Base-by-base conservation (phyloP, 2,329 filamentous ascomycete genomes). In the Xylaria sp. region DNA sequence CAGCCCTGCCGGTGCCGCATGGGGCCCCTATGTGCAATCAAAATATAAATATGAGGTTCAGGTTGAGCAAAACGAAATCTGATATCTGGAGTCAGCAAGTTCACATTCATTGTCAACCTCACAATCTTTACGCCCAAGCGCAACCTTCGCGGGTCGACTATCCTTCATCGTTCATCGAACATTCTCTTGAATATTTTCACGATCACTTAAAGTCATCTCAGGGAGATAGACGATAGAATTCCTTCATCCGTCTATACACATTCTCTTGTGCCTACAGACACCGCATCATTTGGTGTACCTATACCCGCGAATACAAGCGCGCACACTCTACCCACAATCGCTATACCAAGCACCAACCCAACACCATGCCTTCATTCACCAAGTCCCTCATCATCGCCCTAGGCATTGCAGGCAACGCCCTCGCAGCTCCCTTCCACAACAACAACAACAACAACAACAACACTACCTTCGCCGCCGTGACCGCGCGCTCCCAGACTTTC, bases 281-380 rank as follows among this genome's bases (percentile, higher is more conserved):
- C 2, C 41, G 57, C 39, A 51, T 23, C 44, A 41, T 10, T 58
- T 46, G 2, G 2, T 2, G 10, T 37, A 15, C 0, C 1, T 32
- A 44, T 9, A 55, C 12, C 44, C n/a, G 50, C 46, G 15, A 10
- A 59, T 28, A 28, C 18, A 37, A 41, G 9, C 50, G 32, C 28
- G 15, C 51, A 56, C 13, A 5, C 25, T 7, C 46, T 55, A 32
- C 15, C 64, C 32, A 63, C 50, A 34, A 25, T 58, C 52, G 10
- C 20, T 64, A 25, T 12, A 34, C 8, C 55, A 60, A 55, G 44
- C 46, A 63, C 51, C 58, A 69, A 34, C 59, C 10, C 51, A 70
- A n/a, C 37, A 75, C 64, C 20, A 78, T 77, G 75, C 56, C 68
- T 41, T 76, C 74, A 52, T 48, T 76, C 70, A 63, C 73, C 56